Base-by-base conservation (phyloP, 2,329 filamentous ascomycete species). In the Hypoxylon sp. region DNA sequence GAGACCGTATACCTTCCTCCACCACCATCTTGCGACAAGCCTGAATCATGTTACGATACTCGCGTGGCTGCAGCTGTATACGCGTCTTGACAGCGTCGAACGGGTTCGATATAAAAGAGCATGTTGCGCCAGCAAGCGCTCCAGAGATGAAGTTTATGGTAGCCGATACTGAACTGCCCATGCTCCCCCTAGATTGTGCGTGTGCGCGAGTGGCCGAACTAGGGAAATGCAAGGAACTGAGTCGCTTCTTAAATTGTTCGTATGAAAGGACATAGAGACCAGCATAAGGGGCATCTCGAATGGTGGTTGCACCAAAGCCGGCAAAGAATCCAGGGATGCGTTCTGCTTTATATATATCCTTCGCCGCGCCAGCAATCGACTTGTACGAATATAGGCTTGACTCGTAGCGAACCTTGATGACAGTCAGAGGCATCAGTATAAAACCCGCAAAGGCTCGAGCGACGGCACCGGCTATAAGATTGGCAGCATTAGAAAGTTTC, bases 81-180 rank as follows among this genome's bases (percentile, higher is more conserved):
- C 96, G 85, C 22, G 96, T 99, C 84, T 99, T 99, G 80, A 98
- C 90, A 0, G 94, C 94, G 80, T 99, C 96, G 76, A 98, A 98
- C 0, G 96, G 96, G 79, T 99, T 99, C 8, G 96, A 98, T 39
- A 98, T 86, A 3, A 91, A 91, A 0, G 94, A 98, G 61, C 94
- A 97, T 31, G 92, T 83, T 1, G 91, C 91, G 0, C 94, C 95
- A 3, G 95, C 94, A 3, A 94, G 77, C 3, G 93, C 89, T 11
- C 93, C 95, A 0, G 93, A 95, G 13, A 88, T 83, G 76, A 98
- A 98, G 79, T 99, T 97, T 74, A 98, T 92, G 0, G 87, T 87
- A 0, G 89, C 88, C 0, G 87, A 89, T 42, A 84, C 75, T 0
- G 80, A 82, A 19, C 76, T 70, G n/a, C 71, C 75, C 80, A 83